Percentiles rank a stretch among this genome's conserved stretches.
Conservation (phyloP, 306 rosid genomes). For the Sophora flavescens region DNA sequence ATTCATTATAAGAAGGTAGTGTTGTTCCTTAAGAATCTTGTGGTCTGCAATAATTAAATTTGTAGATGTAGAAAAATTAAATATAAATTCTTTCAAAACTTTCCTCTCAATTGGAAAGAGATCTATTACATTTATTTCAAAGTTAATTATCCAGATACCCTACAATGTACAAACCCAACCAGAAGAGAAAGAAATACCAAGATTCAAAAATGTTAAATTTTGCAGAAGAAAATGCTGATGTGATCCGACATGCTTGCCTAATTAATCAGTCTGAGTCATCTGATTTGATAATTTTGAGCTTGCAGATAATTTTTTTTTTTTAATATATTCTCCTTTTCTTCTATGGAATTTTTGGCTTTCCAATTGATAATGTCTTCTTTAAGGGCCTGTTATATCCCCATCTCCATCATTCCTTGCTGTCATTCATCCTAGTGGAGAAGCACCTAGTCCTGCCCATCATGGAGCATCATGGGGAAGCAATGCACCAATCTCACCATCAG, state of each 20-base stretch:
- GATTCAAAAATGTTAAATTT: conserved; percentile 20
- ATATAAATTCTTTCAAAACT: background rate
- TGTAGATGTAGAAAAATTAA: conserved; percentile 9
- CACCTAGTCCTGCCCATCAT: conserved; percentile 58
- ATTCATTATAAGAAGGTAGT: conserved; percentile 2
- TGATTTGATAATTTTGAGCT: conserved; percentile 26
- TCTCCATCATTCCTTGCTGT: conserved; percentile 58
- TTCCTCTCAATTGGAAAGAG: background rate
- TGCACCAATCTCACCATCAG: conserved; percentile 58
- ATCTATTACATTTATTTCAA: conserved; percentile 27
- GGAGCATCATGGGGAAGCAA: conserved; percentile 54
- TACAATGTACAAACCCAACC: background rate
- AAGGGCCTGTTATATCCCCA: conserved; percentile 65
- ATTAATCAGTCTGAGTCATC: conserved; percentile 22
- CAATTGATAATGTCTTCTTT: conserved; percentile 40
- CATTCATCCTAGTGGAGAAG: conserved; percentile 58
- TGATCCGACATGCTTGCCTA: conserved; percentile 12
- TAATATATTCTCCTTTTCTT: background rate
- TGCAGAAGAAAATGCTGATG: background rate
- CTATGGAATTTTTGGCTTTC: conserved; percentile 4
- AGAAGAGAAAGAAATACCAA: conserved; percentile 20
- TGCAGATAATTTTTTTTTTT: background rate
- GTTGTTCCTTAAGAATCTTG: conserved; percentile 34
- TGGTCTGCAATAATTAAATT: conserved; percentile 25
- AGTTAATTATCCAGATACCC: conserved; percentile 20